These are phyloP conservation scores for Ophiostoma quercus DNA, from an alignment of 2,329 filamentous ascomycete species.

Conservation along the genomic window DNA sequence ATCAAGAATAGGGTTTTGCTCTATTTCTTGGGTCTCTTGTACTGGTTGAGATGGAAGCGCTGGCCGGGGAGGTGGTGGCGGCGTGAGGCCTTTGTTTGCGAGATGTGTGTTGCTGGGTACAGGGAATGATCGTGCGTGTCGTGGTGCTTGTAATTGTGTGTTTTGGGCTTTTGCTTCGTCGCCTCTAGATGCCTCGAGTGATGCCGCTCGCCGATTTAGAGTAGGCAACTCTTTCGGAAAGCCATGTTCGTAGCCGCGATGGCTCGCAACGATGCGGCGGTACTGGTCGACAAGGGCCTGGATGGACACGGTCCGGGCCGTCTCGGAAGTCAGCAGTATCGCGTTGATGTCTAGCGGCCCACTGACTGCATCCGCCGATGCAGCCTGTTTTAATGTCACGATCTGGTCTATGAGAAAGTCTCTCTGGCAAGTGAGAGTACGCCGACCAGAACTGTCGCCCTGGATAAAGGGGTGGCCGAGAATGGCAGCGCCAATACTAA, in stretches of 20 bases:
- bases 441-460: slow-evolving; percentile 37
- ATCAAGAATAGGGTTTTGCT: background rate
- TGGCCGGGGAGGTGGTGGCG: background rate
- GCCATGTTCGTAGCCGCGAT: slow-evolving; percentile 28
- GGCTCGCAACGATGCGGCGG: slow-evolving; percentile 32
- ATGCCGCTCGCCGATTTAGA: slow-evolving; percentile 20
- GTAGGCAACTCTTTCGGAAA: slow-evolving; percentile 33
- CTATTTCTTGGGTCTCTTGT: background rate
- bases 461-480: slow-evolving; percentile 35
- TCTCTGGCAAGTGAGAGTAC: slow-evolving; percentile 32
- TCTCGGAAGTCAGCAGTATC: slow-evolving; percentile 35
- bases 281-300: slow-evolving; percentile 37
- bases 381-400: slow-evolving; percentile 29
- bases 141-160: background rate
- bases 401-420: slow-evolving; percentile 32
- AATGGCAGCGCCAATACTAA: slow-evolving; percentile 34
- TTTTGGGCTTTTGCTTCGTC: background rate
- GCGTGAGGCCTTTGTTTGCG: background rate
- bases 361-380: slow-evolving; percentile 20
- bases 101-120: background rate
- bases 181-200: background rate
- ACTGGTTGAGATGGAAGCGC: background rate
- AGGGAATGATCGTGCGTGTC: background rate
- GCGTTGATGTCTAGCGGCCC: slow-evolving; percentile 35
- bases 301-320: slow-evolving; percentile 33